Evolutionary conservation across 495 filamentous ascomycete species (phyloP).

Genomic region (Penicillium malachiteum): DNA sequence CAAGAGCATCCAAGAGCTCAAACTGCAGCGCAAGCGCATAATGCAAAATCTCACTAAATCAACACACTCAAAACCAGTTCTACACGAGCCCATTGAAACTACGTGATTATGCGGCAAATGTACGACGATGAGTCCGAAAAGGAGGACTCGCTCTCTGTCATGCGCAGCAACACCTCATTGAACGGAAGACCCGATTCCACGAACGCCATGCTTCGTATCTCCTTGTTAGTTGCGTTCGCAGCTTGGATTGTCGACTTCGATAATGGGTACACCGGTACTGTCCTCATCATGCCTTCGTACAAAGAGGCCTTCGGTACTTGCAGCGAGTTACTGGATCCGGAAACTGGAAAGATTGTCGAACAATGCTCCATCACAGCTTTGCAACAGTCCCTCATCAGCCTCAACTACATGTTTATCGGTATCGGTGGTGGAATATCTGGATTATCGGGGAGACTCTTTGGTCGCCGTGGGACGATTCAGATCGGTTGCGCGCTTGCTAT

Average conservation of each 20-base stretch:
- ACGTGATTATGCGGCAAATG: background rate
- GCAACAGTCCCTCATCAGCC: conserved; percentile 30
- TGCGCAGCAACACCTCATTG: background rate
- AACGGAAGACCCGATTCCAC: conserved; percentile 8
- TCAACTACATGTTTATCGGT: conserved; percentile 28
- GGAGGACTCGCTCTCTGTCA: conserved; percentile 2
- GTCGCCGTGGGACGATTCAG: conserved; percentile 6
- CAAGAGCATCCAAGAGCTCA: background rate
- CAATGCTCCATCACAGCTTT: conserved; percentile 23
- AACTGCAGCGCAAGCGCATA: background rate
- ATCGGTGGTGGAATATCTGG: conserved; percentile 26
- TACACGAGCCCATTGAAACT: background rate
- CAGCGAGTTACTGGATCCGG: conserved; percentile 13
- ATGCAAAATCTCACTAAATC: background rate
- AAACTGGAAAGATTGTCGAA: conserved; percentile 3
- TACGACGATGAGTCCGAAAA: background rate
- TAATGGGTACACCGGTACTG: conserved; percentile 24
- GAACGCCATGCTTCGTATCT: conserved; percentile 23
- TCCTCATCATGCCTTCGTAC: conserved; percentile 31
- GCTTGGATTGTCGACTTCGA: conserved; percentile 31
- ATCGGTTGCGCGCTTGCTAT: conserved; percentile 6
- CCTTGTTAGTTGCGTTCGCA: conserved; percentile 23
- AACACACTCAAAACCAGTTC: background rate
- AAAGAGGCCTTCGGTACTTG: conserved; percentile 25
- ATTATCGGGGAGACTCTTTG: conserved; percentile 16